A percentile compares a stretch with the other conserved stretches of the same genome.
Conservation (phyloP, 2,329 filamentous ascomycete species). For the Phialophora verrucosa region DNA sequence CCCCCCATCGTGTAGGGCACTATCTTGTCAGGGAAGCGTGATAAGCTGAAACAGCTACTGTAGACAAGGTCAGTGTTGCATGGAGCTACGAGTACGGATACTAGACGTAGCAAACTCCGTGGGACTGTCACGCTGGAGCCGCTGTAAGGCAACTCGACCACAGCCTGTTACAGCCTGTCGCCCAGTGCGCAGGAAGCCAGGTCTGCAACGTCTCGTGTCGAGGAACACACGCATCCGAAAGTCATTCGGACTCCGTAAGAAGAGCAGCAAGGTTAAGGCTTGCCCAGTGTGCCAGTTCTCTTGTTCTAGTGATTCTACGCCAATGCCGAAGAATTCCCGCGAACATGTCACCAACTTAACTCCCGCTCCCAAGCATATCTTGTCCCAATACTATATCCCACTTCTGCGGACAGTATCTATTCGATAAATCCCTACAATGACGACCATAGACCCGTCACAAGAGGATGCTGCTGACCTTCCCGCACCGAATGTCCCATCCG, state of each 20-base stretch:
- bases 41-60: neutral
- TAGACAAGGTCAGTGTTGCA: neutral
- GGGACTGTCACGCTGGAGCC: neutral
- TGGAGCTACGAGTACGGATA: too few relatives aligned
- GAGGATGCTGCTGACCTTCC: neutral
- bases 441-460: neutral
- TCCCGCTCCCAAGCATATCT: neutral
- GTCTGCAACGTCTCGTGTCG: neutral
- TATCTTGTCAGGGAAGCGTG: too few relatives aligned
- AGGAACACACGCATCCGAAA: neutral
- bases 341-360: neutral
- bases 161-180: neutral
- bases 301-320: neutral
- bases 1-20: too few relatives aligned
- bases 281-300: neutral
- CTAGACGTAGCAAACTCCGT: neutral
- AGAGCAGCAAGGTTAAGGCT: neutral
- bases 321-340: slow-evolving; percentile 5
- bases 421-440: neutral
- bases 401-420: neutral
- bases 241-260: neutral
- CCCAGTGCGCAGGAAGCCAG: neutral
- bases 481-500: neutral
- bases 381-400: neutral
- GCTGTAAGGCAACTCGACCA: neutral